A percentile compares a stretch with the other conserved stretches of the same genome.
These are phyloP conservation scores for Chernovozyma aurita DNA, from an alignment of 1,139 yeast species.

Conservation along the genomic window DNA sequence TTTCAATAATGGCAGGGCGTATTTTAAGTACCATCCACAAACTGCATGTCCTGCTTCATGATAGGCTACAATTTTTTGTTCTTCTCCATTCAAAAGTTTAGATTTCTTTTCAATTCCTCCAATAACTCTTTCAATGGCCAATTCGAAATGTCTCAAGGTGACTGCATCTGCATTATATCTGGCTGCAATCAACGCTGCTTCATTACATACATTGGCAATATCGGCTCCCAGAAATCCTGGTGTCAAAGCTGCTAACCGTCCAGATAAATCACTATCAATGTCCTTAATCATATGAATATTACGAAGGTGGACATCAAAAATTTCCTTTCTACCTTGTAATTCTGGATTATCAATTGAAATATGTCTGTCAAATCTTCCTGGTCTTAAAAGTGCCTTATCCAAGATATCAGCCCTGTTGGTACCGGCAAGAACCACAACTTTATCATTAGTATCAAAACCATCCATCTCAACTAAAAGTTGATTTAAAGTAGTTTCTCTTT, in stretches of 20 bases:
- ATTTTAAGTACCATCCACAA: constrained; percentile 91
- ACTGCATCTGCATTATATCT: constrained; percentile 70
- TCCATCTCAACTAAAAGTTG: constrained; percentile 97
- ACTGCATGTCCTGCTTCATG: constrained; percentile 99
- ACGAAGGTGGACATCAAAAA: constrained; percentile 77
- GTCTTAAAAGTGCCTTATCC: constrained; percentile 90
- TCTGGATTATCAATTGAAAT: constrained; percentile 90
- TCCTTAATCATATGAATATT: constrained; percentile 47
- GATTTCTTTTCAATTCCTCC: constrained; percentile 94
- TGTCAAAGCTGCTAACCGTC: constrained; percentile 88
- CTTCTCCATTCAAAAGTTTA: constrained; percentile 75
- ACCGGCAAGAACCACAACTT: constrained; percentile 95
- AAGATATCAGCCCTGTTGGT: constrained; percentile 92
- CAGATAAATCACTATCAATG: constrained; percentile 51
- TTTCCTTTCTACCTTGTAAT: constrained; percentile 87
- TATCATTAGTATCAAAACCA: constrained; percentile 86
- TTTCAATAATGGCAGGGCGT: constrained; percentile 89
- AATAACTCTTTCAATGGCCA: constrained; percentile 94
- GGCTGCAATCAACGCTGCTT: constrained; percentile 96
- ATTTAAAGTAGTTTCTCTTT: constrained; percentile 92
- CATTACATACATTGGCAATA: constrained; percentile 94
- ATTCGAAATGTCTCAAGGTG: constrained; percentile 77
- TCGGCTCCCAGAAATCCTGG: constrained; percentile 99
- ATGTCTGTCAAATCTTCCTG: constrained; percentile 96
- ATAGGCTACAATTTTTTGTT: constrained; percentile 86